Base-by-base conservation (phyloP, 176 grass and related monocot species). In the Panicum miliaceum region DNA sequence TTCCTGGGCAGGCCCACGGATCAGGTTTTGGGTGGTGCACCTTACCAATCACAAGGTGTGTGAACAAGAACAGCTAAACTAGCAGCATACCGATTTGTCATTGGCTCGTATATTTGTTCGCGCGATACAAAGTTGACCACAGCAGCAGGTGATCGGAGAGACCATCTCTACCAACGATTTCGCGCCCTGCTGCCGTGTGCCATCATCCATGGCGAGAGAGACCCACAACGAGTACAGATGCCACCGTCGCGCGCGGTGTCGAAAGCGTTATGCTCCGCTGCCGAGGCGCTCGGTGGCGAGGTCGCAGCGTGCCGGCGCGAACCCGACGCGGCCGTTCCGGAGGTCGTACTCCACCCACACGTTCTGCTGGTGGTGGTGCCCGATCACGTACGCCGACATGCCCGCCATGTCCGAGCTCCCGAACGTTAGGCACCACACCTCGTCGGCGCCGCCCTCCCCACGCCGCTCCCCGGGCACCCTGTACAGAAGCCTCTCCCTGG, bases 301-400 rank as follows among this genome's bases (percentile, higher is more conserved):
- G 73, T 91, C 92, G 83, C 92, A 97, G 18, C 86, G 81, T 8
- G 79, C 58, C 0, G 86, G 86, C 32, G 92, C 90, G 26, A 97
- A 91, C 37, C 92, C 90, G 50, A 94, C 84, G 58, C 88, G 90
- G 23, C 87, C 53, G 61, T 97, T 97, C 71, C 81, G 66, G 18
- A 97, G 87, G 74, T 97, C 95, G 80, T 92, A 97, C 78, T 97
- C 90, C 7, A 97, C 94, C 94, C 92, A 97, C 65, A 92, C 81
- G 73, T 97, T 81, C 76, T 94, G 88, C 86, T 97, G 90, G 90
- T 97, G 92, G 84, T 97, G 88, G 88, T 94, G 92, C 42, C 92
- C 92, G 60, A 97, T 97, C 64, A 97, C 86, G 80, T 87, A 92
- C 45, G 90, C 90, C 58, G 86, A 91, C 42, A 94, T 58, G 41